Evolutionary conservation across 768 basidiomycete genomes (phyloP).

Genomic region (Serpula lacrymans): DNA sequence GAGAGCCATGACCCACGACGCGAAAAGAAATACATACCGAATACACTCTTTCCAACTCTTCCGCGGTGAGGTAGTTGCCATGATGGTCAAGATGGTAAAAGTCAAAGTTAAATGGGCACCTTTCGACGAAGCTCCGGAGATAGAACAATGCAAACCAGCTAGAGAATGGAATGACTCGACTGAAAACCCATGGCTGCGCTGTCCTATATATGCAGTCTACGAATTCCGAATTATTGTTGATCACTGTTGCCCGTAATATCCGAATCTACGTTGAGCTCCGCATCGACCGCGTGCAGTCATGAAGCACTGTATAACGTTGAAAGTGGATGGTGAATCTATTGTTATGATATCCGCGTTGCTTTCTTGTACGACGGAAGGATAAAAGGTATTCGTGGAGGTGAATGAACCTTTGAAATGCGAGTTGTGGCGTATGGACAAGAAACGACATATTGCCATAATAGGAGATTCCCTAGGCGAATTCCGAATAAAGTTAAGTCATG

Average conservation of each 20-base stretch:
- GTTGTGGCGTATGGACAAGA: too few relatives aligned
- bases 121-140: neutral
- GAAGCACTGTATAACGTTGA: too few relatives aligned
- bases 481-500: too few relatives aligned
- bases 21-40: constrained; percentile 18
- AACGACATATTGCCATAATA: too few relatives aligned
- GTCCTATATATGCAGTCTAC: constrained; percentile 6
- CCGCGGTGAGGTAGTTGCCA: constrained; percentile 18
- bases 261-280: neutral
- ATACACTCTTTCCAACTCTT: constrained; percentile 37
- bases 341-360: too few relatives aligned
- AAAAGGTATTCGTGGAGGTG: too few relatives aligned
- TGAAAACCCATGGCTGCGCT: neutral
- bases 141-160: neutral
- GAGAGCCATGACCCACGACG: neutral
- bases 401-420: too few relatives aligned
- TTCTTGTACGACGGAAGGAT: too few relatives aligned
- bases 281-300: too few relatives aligned
- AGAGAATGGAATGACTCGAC: constrained; percentile 4
- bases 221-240: constrained; percentile 16
- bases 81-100: constrained; percentile 1
- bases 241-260: neutral
- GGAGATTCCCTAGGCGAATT: too few relatives aligned
- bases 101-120: constrained; percentile 1
- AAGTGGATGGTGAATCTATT: neutral